Evolutionary conservation across 768 basidiomycete genomes (phyloP).

Genomic region (Xerocomus potaroensis): DNA sequence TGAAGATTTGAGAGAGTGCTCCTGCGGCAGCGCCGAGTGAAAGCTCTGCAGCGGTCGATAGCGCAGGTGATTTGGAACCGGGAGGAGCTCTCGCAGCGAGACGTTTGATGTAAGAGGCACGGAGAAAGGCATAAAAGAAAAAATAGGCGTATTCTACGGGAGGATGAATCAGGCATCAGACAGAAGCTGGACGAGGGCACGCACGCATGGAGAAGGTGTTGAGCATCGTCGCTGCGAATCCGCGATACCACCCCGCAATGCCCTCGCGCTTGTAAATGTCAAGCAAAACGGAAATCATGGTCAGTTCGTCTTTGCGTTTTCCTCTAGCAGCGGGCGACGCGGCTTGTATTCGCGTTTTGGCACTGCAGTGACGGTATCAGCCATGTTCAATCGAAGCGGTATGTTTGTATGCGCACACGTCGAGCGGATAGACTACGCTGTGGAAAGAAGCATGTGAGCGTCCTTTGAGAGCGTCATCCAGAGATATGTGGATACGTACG

Average conservation of each 20-base stretch:
- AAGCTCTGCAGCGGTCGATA: slow-evolving; percentile 79
- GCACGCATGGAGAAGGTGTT: slow-evolving; percentile 97
- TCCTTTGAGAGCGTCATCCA: background rate
- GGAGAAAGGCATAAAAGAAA: slow-evolving; percentile 95
- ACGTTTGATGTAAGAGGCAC: slow-evolving; percentile 76
- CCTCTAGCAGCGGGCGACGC: slow-evolving; percentile 51
- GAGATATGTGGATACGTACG: slow-evolving; percentile 54
- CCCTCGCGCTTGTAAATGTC: slow-evolving; percentile 81
- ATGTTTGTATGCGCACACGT: slow-evolving; percentile 53
- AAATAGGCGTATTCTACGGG: slow-evolving; percentile 94
- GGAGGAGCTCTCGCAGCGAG: slow-evolving; percentile 54
- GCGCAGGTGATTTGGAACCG: slow-evolving; percentile 54
- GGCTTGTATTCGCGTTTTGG: slow-evolving; percentile 95
- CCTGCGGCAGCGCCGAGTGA: slow-evolving; percentile 89
- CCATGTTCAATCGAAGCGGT: background rate
- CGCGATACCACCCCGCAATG: slow-evolving; percentile 76
- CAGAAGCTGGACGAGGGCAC: background rate
- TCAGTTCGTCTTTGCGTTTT: slow-evolving; percentile 45
- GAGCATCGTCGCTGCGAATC: slow-evolving; percentile 95
- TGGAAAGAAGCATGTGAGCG: background rate
- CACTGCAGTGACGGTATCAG: slow-evolving; percentile 41
- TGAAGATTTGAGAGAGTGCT: slow-evolving; percentile 94
- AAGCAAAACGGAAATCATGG: slow-evolving; percentile 61
- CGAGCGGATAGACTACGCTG: slow-evolving; percentile 91
- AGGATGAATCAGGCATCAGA: background rate